Percentiles rank a stretch among this genome's conserved stretches.
These are phyloP conservation scores for Zymoseptoria ardabiliae DNA, from an alignment of 2,329 filamentous ascomycete species.

Conservation along the genomic window DNA sequence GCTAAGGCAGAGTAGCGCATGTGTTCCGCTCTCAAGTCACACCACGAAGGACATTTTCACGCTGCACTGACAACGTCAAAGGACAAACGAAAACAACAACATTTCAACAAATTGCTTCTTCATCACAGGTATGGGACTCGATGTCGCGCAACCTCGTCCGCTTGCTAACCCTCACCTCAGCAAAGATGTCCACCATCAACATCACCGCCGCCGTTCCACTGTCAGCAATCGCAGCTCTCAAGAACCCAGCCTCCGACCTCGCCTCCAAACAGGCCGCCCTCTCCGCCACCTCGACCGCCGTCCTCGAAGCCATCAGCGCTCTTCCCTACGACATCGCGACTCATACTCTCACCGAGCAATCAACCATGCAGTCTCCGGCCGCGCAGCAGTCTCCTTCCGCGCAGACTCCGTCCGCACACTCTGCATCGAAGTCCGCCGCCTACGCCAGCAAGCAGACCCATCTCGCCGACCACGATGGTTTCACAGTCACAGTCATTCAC, in stretches of 20 bases:
- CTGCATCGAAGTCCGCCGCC: not conserved
- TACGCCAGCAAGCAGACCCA: not conserved
- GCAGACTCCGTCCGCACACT: not conserved
- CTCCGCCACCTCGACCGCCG: not conserved
- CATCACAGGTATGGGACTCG: not conserved
- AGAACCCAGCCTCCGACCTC: not conserved
- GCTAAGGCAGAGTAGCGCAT: not conserved
- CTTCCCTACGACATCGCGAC: not conserved
- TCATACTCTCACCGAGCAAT: not conserved
- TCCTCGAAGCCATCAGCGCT: not conserved
- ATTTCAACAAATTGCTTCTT: not conserved
- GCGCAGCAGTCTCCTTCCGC: too few relatives aligned
- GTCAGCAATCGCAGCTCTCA: slow-evolving; percentile 1
- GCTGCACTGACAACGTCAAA: not conserved
- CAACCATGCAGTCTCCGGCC: too few relatives aligned
- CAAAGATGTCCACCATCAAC: slow-evolving; percentile 4
- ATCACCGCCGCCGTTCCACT: slow-evolving; percentile 6
- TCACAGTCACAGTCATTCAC: not conserved
- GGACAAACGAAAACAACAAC: not conserved
- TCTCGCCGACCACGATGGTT: not conserved
- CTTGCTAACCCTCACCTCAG: not conserved
- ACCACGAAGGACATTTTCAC: not conserved
- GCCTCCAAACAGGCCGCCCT: not conserved
- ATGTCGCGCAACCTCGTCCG: not conserved
- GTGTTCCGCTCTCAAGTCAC: not conserved